Evolutionary conservation across 345 rosid species (phyloP).

Genomic region (Populus davidiana): DNA sequence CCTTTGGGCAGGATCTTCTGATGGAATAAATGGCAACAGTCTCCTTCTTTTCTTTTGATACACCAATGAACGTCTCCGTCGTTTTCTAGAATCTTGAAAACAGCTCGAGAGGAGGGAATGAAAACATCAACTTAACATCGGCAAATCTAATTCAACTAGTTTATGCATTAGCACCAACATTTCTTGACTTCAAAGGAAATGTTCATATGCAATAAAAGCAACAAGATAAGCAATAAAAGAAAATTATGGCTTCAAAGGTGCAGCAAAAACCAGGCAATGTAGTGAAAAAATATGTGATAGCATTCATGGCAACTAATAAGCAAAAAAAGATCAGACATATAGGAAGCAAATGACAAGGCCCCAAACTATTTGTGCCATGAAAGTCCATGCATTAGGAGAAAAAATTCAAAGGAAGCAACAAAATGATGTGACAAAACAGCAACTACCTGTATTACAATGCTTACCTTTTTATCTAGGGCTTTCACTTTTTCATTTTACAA

Average conservation of each 20-base stretch:
- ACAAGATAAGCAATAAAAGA: neutral
- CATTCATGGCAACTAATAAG: neutral
- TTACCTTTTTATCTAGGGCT: neutral
- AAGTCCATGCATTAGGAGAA: neutral
- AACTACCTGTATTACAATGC: neutral
- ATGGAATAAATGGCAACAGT: slow-evolving; percentile 67
- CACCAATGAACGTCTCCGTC: slow-evolving; percentile 63
- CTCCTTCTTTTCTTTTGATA: slow-evolving; percentile 75
- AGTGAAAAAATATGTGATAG: neutral
- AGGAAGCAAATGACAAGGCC: neutral
- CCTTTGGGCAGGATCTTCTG: slow-evolving; percentile 59
- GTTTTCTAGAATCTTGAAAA: slow-evolving; percentile 53
- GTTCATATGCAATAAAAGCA: neutral
- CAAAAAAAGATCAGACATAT: neutral
- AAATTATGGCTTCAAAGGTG: neutral
- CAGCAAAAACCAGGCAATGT: neutral
- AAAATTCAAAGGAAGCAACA: neutral
- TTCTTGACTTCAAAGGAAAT: neutral
- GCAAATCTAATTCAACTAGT: slow-evolving; percentile 7
- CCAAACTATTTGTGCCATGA: neutral
- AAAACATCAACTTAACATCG: slow-evolving; percentile 16
- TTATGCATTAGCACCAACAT: neutral
- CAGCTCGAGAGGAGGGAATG: slow-evolving; percentile 8
- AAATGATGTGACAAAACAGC: neutral
- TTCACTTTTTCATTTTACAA: neutral